Evolutionary conservation across 2,329 filamentous ascomycete species (phyloP).

Genomic region (Aspergillus sp.): DNA sequence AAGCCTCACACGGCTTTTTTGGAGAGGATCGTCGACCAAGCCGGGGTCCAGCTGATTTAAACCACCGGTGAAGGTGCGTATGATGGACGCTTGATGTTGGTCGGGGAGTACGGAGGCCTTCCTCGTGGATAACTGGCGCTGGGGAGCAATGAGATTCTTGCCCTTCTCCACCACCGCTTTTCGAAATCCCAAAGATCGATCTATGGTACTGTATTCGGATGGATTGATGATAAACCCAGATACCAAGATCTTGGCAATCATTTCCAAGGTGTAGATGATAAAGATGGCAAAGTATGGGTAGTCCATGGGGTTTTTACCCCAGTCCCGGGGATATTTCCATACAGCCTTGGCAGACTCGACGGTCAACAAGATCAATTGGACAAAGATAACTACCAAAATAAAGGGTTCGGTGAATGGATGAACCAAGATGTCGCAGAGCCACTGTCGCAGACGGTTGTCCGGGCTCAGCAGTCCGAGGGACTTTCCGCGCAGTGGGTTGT

Average conservation of each 20-base stretch:
- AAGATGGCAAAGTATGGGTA: constrained; percentile 82
- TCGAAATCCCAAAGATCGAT: constrained; percentile 70
- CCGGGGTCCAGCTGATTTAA: constrained; percentile 62
- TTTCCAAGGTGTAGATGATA: constrained; percentile 82
- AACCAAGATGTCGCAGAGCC: constrained; percentile 78
- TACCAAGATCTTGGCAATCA: constrained; percentile 79
- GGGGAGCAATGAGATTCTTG: constrained; percentile 74
- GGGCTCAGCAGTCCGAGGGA: constrained; percentile 81
- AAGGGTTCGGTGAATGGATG: constrained; percentile 83
- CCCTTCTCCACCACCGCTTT: constrained; percentile 75
- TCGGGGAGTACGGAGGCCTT: constrained; percentile 43
- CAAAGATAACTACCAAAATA: constrained; percentile 80
- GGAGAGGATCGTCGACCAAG: constrained; percentile 60
- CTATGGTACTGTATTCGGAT: constrained; percentile 85
- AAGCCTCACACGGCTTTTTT: constrained; percentile 80
- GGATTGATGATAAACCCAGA: constrained; percentile 92
- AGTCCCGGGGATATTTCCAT: constrained; percentile 58
- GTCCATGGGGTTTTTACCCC: constrained; percentile 67
- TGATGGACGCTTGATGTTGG: constrained; percentile 54
- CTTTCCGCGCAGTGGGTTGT: constrained; percentile 82
- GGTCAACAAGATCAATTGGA: constrained; percentile 84
- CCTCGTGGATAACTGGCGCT: constrained; percentile 67
- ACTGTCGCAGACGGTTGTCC: constrained; percentile 69
- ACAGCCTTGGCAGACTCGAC: constrained; percentile 76
- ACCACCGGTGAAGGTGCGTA: constrained; percentile 73